Base-by-base conservation (phyloP, 1,139 yeast species). In the Blastobotrys niveus region DNA sequence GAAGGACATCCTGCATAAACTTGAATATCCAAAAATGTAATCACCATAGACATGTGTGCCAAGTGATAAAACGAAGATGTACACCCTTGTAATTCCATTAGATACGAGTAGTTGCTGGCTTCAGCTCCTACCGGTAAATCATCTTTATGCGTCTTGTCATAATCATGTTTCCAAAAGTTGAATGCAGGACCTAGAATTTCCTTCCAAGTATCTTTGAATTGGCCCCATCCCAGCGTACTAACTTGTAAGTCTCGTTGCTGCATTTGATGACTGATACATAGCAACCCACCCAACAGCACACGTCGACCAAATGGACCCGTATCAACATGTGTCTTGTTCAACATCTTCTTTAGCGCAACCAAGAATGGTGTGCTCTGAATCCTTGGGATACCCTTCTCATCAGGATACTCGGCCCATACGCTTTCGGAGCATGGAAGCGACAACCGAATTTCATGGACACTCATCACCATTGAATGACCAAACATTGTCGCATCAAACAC, bases 1-100 rank as follows among this genome's bases (percentile, higher is more conserved):
- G 83, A 79, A 0, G 93, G 91, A 1, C 88, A 83, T 1, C 96
- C 96, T 5, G 89, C 82, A 60, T 71, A 81, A 7, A 83, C 80
- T 44, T 83, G 84, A 46, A 83, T 76, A 61, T 86, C 95, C 61
- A 82, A 80, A 51, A 84, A 87, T 47, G 83, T 79, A 27, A 83
- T 72, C 40, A 84, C 70, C 56, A 86, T 77, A 27, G 80, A 76
- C 18, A 86, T 77, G 58, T 83, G 91, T 0, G 88, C 80, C 62
- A 84, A 68, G 41, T 56, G 60, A 40, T 54, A 57, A 39, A 56
- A 55, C 17, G 61, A 61, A 34, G 58, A 57, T 2, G 59, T 52
- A 42, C 63, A 59, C 18, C 64, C 64, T 22, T 49, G 52, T 30
- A 48, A 45, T 31, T 50, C 51, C 42, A 49, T 40, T 27, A 50